These are phyloP conservation scores for Trapa bicornis DNA, from an alignment of 345 rosid genomes.

Conservation along the genomic window DNA sequence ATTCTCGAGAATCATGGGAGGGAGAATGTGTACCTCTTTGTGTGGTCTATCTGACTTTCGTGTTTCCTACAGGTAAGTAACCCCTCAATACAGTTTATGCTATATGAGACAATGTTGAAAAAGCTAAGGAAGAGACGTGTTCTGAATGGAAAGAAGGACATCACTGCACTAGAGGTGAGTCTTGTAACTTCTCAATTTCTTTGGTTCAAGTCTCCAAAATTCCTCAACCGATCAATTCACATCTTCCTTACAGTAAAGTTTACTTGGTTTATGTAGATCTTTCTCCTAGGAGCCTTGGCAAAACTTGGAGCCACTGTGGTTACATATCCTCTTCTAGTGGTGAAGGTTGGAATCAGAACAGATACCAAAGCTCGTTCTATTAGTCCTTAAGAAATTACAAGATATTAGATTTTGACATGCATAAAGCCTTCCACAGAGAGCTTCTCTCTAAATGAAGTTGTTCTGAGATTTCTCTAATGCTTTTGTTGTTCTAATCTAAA, in stretches of 20 bases:
- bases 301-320: slow-evolving; percentile 95
- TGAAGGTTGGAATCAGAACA: slow-evolving; percentile 37
- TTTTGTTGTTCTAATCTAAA: not conserved
- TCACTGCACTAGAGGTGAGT: slow-evolving; percentile 74
- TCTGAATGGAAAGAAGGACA: slow-evolving; percentile 35
- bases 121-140: slow-evolving; percentile 56
- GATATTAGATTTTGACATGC: not conserved
- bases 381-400: not conserved
- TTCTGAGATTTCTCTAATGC: not conserved
- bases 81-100: slow-evolving; percentile 95
- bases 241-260: slow-evolving; percentile 2
- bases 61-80: slow-evolving; percentile 65
- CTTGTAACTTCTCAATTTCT: slow-evolving; percentile 1
- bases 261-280: slow-evolving; percentile 32
- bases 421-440: not conserved
- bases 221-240: not conserved
- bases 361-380: not conserved
- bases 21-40: not conserved
- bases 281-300: slow-evolving; percentile 92
- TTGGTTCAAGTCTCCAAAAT: not conserved
- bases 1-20: not conserved
- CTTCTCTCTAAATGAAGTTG: not conserved
- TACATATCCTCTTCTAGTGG: slow-evolving; percentile 91
- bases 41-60: slow-evolving; percentile 19
- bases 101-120: slow-evolving; percentile 86